phyloP scores from a whole-genome alignment of 2,329 filamentous ascomycete genomes.

The Macrophomina tecta region DNA sequence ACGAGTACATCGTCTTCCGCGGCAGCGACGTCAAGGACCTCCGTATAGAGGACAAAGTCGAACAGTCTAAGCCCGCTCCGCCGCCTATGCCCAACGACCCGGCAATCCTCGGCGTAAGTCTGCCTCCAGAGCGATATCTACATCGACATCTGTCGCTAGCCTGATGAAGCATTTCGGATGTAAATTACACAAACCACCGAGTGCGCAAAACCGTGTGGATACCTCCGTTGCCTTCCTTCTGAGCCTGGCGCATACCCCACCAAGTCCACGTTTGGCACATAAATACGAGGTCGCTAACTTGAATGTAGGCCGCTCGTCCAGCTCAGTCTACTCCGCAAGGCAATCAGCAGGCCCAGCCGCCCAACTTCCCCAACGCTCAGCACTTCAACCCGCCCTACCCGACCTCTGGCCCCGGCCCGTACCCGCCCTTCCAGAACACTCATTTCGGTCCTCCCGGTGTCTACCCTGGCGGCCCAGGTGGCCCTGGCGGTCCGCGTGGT shows the following conservation, averaged over 20 bases:
- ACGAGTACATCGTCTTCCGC: conserved; percentile 98
- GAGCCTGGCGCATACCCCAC: conserved; percentile 55
- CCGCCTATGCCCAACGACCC: conserved; percentile 89
- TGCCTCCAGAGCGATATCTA: conserved; percentile 6
- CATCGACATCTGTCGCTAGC: not conserved
- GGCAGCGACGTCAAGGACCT: conserved; percentile 99
- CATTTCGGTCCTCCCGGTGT: conserved; percentile 55
- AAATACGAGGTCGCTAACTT: conserved; percentile 20
- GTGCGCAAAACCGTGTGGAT: conserved; percentile 95
- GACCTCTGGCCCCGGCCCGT: conserved; percentile 45
- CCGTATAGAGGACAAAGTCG: conserved; percentile 83
- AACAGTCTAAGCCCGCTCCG: conserved; percentile 73
- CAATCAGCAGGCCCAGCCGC: conserved; percentile 45
- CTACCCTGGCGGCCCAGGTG: conserved; percentile 45
- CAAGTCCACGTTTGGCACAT: not conserved
- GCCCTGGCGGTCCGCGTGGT: conserved; percentile 39
- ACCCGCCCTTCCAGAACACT: conserved; percentile 53
- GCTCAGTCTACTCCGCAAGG: conserved; percentile 36
- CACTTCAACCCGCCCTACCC: conserved; percentile 27
- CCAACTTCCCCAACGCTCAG: conserved; percentile 38
- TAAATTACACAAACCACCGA: conserved; percentile 82
- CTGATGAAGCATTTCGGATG: conserved; percentile 99
- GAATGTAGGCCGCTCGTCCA: conserved; percentile 27
- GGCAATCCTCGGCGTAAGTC: conserved; percentile 94
- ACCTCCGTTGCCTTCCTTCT: conserved; percentile 99